Evolutionary conservation across 2,329 filamentous ascomycete genomes (phyloP).

Genomic region (Fusarium coffeatum): DNA sequence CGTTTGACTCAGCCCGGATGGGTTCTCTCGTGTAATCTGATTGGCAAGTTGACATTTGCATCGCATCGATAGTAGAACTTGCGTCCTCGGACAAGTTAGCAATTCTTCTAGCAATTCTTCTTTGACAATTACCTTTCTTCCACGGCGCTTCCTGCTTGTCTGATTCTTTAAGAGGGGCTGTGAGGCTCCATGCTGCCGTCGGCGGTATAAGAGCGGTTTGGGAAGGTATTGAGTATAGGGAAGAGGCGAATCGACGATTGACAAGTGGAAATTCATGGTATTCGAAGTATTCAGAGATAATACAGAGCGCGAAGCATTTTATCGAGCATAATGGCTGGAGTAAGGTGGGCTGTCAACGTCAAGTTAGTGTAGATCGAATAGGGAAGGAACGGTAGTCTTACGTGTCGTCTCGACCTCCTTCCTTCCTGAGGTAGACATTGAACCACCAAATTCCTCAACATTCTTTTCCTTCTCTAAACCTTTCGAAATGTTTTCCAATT

Average conservation of each 20-base stretch:
- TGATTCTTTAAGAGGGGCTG: not conserved
- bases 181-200: not conserved
- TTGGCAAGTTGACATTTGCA: not conserved
- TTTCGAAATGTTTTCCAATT: accelerated
- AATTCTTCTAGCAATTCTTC: too few species aligned
- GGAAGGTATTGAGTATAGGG: not conserved
- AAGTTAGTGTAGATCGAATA: not conserved
- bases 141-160: accelerated
- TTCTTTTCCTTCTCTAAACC: accelerated
- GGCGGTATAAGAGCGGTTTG: too few species aligned
- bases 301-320: accelerated
- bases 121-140: not conserved
- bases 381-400: not conserved
- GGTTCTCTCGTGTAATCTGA: not conserved
- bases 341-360: not conserved
- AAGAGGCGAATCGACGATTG: not conserved
- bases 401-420: constrained; percentile 10
- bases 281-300: not conserved
- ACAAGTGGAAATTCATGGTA: not conserved
- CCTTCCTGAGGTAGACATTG: not conserved
- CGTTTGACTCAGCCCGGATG: constrained; percentile 41
- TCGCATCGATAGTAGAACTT: not conserved
- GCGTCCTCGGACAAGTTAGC: too few species aligned
- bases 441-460: not conserved
- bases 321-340: not conserved